Evolutionary conservation across 1,284 basidiomycete genomes (phyloP).

Genomic region (Ganoderma multipileum): DNA sequence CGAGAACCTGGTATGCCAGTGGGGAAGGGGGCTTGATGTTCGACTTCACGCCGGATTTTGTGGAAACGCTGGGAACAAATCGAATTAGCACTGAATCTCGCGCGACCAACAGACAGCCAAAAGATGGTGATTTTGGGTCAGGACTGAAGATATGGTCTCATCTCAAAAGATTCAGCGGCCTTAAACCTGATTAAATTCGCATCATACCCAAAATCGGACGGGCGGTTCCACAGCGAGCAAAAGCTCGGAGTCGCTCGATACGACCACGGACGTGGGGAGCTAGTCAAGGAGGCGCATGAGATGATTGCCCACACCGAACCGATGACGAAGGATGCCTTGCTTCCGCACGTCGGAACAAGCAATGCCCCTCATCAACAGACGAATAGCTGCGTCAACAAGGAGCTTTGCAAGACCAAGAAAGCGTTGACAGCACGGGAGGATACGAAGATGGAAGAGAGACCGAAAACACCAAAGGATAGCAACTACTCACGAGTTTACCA

Average conservation of each 20-base stretch:
- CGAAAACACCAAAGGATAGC: not conserved
- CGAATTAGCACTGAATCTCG: not conserved
- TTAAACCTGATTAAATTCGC: conserved; percentile 26
- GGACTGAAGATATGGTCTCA: conserved; percentile 20
- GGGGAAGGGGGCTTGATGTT: conserved; percentile 87
- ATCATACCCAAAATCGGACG: conserved; percentile 16
- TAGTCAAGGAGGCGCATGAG: too few relatives aligned
- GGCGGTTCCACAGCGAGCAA: not conserved
- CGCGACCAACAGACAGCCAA: too few relatives aligned
- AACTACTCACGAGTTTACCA: conserved; percentile 73
- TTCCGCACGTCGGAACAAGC: too few relatives aligned
- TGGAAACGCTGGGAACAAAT: conserved; percentile 61
- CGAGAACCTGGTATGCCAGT: conserved; percentile 74
- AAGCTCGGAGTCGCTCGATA: too few relatives aligned
- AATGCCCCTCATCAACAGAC: too few relatives aligned
- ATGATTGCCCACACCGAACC: too few relatives aligned
- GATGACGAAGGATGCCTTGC: too few relatives aligned
- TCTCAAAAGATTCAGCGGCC: conserved; percentile 28
- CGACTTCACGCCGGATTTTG: conserved; percentile 83
- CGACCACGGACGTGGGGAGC: too few relatives aligned
- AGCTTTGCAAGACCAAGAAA: not conserved
- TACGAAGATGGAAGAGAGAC: not conserved
- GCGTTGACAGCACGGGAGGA: not conserved
- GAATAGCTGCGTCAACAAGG: too few relatives aligned
- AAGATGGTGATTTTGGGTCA: conserved; percentile 4